phyloP scores from a whole-genome alignment of 2,329 filamentous ascomycete genomes.

The Colletotrichum coccodes region DNA sequence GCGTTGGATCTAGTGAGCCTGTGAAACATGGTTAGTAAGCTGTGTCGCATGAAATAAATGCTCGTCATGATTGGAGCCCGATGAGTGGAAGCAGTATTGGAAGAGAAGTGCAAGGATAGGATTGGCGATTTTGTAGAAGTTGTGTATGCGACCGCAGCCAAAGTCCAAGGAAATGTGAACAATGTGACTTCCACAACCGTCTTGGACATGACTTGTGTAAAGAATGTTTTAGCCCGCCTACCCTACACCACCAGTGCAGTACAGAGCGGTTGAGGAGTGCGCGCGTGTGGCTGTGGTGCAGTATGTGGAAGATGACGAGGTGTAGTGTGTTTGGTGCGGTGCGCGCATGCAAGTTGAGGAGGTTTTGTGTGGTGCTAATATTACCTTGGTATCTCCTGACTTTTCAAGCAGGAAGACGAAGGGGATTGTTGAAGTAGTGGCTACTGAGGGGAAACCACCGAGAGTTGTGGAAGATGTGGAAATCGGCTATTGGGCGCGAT shows the following conservation, averaged over 20 bases:
- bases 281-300: neutral
- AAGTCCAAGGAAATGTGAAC: neutral
- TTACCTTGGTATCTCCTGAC: constrained; percentile 17
- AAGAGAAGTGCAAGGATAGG: neutral
- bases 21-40: neutral
- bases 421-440: neutral
- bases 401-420: constrained; percentile 14
- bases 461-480: neutral
- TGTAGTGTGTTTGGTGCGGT: neutral
- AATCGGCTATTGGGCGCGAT: neutral
- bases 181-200: neutral
- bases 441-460: neutral
- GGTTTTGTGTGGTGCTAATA: constrained; percentile 7
- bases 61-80: neutral
- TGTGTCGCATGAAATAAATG: neutral
- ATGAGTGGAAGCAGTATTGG: neutral
- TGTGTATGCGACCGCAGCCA: neutral
- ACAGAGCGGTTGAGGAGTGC: neutral
- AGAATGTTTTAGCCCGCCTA: too few relatives aligned
- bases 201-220: neutral
- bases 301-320: neutral
- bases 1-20: neutral
- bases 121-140: neutral
- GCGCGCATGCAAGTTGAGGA: neutral
- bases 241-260: too few relatives aligned